These are phyloP conservation scores for Fraxinus paxiana DNA, from an alignment of 305 asterid species.

Conservation along the genomic window DNA sequence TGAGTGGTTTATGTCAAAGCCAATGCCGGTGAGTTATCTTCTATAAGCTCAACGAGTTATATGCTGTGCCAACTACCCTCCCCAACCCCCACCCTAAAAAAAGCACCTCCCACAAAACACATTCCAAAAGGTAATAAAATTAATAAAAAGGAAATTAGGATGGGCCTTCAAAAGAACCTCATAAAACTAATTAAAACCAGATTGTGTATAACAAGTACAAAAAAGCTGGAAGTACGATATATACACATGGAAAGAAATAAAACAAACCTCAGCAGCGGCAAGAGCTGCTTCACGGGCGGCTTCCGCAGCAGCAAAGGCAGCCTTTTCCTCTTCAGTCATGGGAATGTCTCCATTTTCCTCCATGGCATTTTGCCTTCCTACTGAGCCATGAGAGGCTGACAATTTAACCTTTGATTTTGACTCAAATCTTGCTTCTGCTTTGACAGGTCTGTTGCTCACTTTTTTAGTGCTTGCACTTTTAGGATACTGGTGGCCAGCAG, in stretches of 20 bases:
- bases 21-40: constrained; percentile 5
- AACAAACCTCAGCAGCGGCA: constrained; percentile 94
- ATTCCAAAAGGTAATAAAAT: neutral
- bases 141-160: neutral
- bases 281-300: constrained; percentile 86
- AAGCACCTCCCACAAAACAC: neutral
- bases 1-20: constrained; percentile 17
- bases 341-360: constrained; percentile 47
- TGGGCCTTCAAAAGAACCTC: constrained; percentile 9
- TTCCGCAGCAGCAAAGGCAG: constrained; percentile 90
- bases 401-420: constrained; percentile 45
- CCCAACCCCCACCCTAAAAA: neutral
- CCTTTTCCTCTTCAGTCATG: constrained; percentile 84
- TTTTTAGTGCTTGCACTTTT: constrained; percentile 41
- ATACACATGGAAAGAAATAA: constrained; percentile 13
- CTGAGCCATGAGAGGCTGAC: constrained; percentile 55
- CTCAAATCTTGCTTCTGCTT: constrained; percentile 37
- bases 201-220: constrained; percentile 2
- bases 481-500: constrained; percentile 32
- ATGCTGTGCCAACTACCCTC: neutral
- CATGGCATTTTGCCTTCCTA: constrained; percentile 37
- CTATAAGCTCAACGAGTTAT: constrained; percentile 17
- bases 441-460: constrained; percentile 35
- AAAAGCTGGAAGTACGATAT: neutral
- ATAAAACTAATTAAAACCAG: constrained; percentile 17